A percentile compares a stretch with the other conserved stretches of the same genome.
Evolutionary conservation across 371 early-diverging fungal species (phyloP).

Genomic region (Rhizopus delemar): DNA sequence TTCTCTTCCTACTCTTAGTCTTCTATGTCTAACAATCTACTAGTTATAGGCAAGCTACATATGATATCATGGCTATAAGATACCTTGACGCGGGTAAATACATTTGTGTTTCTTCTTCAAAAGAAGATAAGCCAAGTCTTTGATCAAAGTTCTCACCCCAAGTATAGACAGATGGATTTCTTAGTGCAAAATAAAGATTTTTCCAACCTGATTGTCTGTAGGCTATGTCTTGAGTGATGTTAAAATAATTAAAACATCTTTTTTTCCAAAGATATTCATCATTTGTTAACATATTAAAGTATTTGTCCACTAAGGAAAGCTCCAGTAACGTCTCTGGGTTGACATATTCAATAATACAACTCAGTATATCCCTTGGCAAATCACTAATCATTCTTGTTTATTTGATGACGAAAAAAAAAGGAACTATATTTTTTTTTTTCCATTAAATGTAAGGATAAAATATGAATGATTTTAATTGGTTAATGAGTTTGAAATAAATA

Average conservation of each 20-base stretch:
- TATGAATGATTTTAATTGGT: not conserved
- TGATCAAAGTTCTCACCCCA: conserved; percentile 46
- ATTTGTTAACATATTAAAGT: conserved; percentile 27
- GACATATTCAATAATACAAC: conserved; percentile 30
- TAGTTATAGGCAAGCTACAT: too few relatives aligned
- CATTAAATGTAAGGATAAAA: not conserved
- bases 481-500: not conserved
- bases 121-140: conserved; percentile 25
- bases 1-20: not conserved
- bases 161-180: conserved; percentile 36
- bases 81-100: too few relatives aligned
- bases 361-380: conserved; percentile 21
- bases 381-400: conserved; percentile 13
- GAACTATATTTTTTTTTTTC: not conserved
- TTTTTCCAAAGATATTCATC: conserved; percentile 50
- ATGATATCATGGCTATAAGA: too few relatives aligned
- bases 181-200: conserved; percentile 30
- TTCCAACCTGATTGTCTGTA: conserved; percentile 48
- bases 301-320: conserved; percentile 21
- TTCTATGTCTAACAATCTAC: not conserved
- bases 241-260: conserved; percentile 33
- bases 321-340: conserved; percentile 25
- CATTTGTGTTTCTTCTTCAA: not conserved
- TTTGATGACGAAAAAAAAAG: conserved; percentile 2
- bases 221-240: conserved; percentile 33